phyloP scores from a whole-genome alignment of 2,329 filamentous ascomycete species.

The Aureobasidium musti region DNA sequence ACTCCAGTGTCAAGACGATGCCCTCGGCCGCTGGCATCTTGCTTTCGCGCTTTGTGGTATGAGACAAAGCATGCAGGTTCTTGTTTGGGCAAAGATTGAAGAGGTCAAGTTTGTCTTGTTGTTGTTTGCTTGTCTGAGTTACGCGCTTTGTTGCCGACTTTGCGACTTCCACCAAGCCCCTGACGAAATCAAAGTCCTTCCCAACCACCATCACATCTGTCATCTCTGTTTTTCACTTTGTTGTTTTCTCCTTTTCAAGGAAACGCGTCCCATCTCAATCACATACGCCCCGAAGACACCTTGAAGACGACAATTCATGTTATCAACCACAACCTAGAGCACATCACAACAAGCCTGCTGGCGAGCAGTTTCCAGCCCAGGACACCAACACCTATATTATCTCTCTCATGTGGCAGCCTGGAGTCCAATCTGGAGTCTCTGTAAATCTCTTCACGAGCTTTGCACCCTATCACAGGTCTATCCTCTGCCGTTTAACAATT shows the following conservation, averaged over 20 bases:
- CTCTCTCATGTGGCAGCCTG: too few species aligned
- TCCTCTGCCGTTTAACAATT: too few species aligned
- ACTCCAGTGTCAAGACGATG: slow-evolving; percentile 17
- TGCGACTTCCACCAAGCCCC: not conserved
- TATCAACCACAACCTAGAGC: too few species aligned
- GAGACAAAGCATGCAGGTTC: not conserved
- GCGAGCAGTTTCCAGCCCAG: too few species aligned
- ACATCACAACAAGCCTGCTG: too few species aligned
- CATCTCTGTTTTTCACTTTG: not conserved
- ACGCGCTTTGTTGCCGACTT: not conserved
- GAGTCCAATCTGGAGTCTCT: too few species aligned
- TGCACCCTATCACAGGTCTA: too few species aligned
- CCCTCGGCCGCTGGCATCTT: slow-evolving; percentile 20
- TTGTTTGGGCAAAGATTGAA: not conserved
- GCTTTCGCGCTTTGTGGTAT: not conserved
- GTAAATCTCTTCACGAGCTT: too few species aligned
- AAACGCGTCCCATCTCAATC: not conserved
- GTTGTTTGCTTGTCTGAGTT: not conserved
- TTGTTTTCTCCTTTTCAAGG: not conserved
- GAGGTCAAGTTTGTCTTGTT: not conserved
- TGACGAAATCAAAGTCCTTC: not conserved
- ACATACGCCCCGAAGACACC: not conserved
- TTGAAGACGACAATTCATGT: too few species aligned
- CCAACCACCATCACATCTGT: not conserved
- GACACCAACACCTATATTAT: too few species aligned